Evolutionary conservation across 164 flowering plant species (phyloP), one percentile per base, ranked within the genome.

Genomic region (Nymphaea colorata): DNA sequence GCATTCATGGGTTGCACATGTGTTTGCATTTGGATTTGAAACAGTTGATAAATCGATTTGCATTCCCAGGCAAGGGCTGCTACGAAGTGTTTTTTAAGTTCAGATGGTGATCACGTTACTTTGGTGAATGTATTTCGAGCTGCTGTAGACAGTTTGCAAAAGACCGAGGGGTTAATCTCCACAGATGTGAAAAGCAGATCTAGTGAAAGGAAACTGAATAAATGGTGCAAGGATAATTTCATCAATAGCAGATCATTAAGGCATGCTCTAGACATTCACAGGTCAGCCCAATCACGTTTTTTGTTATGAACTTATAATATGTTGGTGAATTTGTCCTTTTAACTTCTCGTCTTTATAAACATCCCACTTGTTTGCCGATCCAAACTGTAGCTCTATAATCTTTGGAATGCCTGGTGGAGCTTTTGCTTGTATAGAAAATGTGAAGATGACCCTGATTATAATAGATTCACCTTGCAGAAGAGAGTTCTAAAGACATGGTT

Each of bases 191-290:
- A 47, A 6, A 47, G 12, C 55, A 7, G 55, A 12, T 47, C 65
- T 43, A 70, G 73, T 64, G 92, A 85, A 69, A 91, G 81, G 73
- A 73, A 75, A 67, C 68, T 91, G 53, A 79, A 82, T 70, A 94
- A 85, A 73, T 90, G 98, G 99, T 91, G 99, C 83, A 87, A 81
- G 74, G 88, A 91, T 59, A 90, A 94, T 74, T 94, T 87, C 71
- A 80, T 94, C 41, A 88, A 90, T 70, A 75, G 76, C 69, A 91
- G 96, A 72, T 88, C 98, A 42, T 65, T 94, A 69, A 84, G 79
- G 75, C 98, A 90, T 82, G 96, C 98, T 61, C 85, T 83, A 64
- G 96, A 94, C 72, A 80, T 94, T 73, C 90, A 87, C 85, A 86
- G 93, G 99, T 91, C 63, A 47, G 79, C 42, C 36, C n/a, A n/a